Evolutionary conservation across 106 monocot species (phyloP), one percentile per base, ranked within the genome.

Genomic region (Phalaenopsis aphrodite): DNA sequence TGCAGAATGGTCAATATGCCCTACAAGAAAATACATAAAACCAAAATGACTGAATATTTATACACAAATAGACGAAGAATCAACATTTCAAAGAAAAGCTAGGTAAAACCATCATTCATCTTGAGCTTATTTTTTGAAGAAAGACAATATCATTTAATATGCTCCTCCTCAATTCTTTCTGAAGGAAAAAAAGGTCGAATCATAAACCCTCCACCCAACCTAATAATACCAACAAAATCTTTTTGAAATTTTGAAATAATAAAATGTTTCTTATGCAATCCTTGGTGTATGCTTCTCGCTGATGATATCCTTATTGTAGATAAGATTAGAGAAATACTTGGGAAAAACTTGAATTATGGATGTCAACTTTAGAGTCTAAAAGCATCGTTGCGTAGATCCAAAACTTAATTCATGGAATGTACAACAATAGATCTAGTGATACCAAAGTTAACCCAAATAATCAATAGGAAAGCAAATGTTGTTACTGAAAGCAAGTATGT

Each of bases 1-100:
- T 42, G 92, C 94, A 75, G 97, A 94, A 85, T 97, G 97, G 84
- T 97, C 94, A 74, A 97, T 90, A 56, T 92, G 92, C 5, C 92
- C 97, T 97, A 81, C 36, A 78, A 75, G 84, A 74, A 79, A 79
- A 23, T 11, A 73, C 18, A 74, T 43, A 30, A 30, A 19, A 11
- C 39, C 69, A 69, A 61, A 56, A 69, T 69, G 69, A 36, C 38
- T 69, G 14, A 39, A 38, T 7, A 38, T 69, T 48, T 76, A 52
- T 12, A 76, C 30, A 23, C 21, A 23, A 74, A 74, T 4, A 36
- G 36, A 48, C 30, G 76, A 76, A 76, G 23, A 76, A 76, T 76
- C 48, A 24, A 76, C 14, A 12, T 69, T 69, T 69, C 61, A 69
- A 38, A 38, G 39, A 39, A 12, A 38, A 14, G n/a, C 4, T 69